Evolutionary conservation across 768 basidiomycete species (phyloP), one percentile per base, ranked within the genome.

Genomic region (Lanmaoa rubissima): DNA sequence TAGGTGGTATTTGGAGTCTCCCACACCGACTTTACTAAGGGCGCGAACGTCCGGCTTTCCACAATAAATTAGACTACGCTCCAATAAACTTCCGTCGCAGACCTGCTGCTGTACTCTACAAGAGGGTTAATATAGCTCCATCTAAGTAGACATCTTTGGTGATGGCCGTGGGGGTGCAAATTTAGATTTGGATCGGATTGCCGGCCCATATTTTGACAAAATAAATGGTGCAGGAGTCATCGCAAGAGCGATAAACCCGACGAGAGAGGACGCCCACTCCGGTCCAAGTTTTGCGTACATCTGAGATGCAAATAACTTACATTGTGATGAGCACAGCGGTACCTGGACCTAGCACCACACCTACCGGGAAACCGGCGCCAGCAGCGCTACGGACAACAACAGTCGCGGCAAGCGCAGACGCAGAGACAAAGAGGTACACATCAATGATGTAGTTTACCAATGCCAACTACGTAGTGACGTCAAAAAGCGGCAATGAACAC

Each of bases 391-490:
- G 78, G 3, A 79, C 65, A 16, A 86, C 79, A 0, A 81, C 83
- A 50, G 66, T 81, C 3, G 77, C 75, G 2, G 85, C 80, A 11
- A 86, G 69, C 1, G 84, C 84, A 11, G 82, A 82, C 1, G 85
- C 83, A 9, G 84, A 79, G 5, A 78, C 74, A 55, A 74, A 66
- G 21, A 82, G 68, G 61, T 86, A 86, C 4, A 80, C 76, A 67
- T 86, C 86, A 41, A 87, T 79, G 36, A 85, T 79, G 61, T 87
- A 87, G 59, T 82, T 86, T 60, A 83, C 68, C 45, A 83, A 65
- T 11, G 78, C 74, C 51, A 85, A 63, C 85, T 85, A 52, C 12
- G 50, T 17, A 13, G 41, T 24, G 12, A 26, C 14, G 19, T 65
- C 14, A 60, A 39, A 47, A 16, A 39, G 24, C 16, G n/a, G 16